Evolutionary conservation across 2,329 filamentous ascomycete species (phyloP).

Genomic region (Fusarium stilboides): DNA sequence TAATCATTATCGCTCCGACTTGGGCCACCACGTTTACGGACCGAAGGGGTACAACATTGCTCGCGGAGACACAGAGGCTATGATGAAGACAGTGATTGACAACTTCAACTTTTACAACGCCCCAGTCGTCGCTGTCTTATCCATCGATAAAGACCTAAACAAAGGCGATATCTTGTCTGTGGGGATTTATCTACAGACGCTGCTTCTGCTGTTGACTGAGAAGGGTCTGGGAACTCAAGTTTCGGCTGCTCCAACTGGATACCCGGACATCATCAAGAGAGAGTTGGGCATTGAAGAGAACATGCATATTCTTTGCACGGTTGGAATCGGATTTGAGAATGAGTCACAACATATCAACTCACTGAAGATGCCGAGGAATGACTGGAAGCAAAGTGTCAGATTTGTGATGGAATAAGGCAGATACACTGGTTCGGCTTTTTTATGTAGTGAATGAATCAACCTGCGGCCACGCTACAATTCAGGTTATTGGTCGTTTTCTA

Average conservation of each 20-base stretch:
- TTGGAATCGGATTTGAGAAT: slow-evolving; percentile 31
- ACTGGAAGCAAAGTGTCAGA: slow-evolving; percentile 23
- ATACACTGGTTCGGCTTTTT: too few species aligned
- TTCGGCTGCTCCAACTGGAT: slow-evolving; percentile 18
- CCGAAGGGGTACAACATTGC: slow-evolving; percentile 33
- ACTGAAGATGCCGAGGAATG: slow-evolving; percentile 30
- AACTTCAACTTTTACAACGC: slow-evolving; percentile 43
- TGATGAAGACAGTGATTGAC: slow-evolving; percentile 18
- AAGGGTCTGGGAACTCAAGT: slow-evolving; percentile 29
- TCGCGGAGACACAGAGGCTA: slow-evolving; percentile 15
- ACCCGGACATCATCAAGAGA: slow-evolving; percentile 17
- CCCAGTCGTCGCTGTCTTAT: slow-evolving; percentile 26
- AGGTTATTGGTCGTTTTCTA: too few species aligned
- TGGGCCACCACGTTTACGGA: slow-evolving; percentile 35
- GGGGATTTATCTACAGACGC: slow-evolving; percentile 34
- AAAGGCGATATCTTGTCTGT: slow-evolving; percentile 29
- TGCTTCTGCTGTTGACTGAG: slow-evolving; percentile 34
- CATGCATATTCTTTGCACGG: slow-evolving; percentile 17
- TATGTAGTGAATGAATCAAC: too few species aligned
- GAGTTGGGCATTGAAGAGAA: slow-evolving; percentile 16
- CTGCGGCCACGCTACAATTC: too few species aligned
- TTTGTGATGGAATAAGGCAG: slow-evolving; percentile 1
- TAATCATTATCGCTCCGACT: slow-evolving; percentile 21
- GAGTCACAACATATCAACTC: slow-evolving; percentile 16
- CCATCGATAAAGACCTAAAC: slow-evolving; percentile 18